phyloP scores from a whole-genome alignment of 2,329 filamentous ascomycete genomes.

The Monosporascus sp. region DNA sequence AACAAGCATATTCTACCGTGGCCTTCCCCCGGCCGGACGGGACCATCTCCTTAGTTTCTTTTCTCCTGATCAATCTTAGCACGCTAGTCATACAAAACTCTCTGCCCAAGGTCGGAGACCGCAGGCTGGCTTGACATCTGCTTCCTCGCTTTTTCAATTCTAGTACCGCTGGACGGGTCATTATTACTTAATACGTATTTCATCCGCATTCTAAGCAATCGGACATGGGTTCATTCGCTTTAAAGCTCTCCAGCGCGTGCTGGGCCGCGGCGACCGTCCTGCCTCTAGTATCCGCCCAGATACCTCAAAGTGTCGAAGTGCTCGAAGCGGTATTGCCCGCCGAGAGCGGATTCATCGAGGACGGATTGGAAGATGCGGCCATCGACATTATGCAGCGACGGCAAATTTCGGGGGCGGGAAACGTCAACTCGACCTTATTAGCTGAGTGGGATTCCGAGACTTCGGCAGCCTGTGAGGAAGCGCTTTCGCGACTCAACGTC shows the following conservation, averaged over 20 bases:
- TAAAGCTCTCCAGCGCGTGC: not conserved
- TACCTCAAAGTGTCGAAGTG: slow-evolving; percentile 2
- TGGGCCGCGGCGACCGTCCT: not conserved
- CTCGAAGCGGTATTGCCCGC: slow-evolving; percentile 11
- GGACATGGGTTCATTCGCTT: not conserved
- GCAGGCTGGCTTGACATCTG: not conserved
- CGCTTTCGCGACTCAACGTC: slow-evolving; percentile 49
- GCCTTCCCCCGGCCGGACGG: not conserved
- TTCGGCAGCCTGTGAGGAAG: slow-evolving; percentile 51
- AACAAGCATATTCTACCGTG: not conserved
- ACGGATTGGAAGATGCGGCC: slow-evolving; percentile 9
- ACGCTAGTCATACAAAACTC: not conserved
- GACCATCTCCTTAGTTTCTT: slow-evolving; percentile 11
- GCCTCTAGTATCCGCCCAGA: not conserved
- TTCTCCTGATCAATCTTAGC: slow-evolving; percentile 23
- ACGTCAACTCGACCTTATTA: slow-evolving; percentile 39
- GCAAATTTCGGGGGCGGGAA: slow-evolving; percentile 8
- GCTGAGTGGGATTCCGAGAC: slow-evolving; percentile 53
- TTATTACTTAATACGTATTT: not conserved
- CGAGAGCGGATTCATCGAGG: slow-evolving; percentile 9
- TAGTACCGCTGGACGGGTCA: not conserved
- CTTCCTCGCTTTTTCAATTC: not conserved
- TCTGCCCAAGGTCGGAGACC: not conserved
- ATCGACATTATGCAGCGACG: slow-evolving; percentile 13
- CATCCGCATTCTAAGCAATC: not conserved